Percentiles rank a stretch among this genome's conserved stretches.
These are phyloP conservation scores for Veloboletus limbatus DNA, from an alignment of 1,284 basidiomycete genomes.

Conservation along the genomic window DNA sequence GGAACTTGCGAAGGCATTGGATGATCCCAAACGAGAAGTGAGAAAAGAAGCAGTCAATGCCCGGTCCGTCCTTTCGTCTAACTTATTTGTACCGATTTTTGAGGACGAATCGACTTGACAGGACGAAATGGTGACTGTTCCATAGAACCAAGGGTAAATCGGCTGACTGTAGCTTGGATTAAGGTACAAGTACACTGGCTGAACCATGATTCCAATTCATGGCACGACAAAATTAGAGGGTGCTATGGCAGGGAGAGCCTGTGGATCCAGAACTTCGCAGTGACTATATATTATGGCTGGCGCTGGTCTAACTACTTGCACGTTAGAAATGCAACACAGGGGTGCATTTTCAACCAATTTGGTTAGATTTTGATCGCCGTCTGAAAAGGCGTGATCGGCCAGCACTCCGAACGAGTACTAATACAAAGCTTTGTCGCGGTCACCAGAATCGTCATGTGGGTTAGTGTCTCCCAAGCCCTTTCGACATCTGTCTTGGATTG, in stretches of 20 bases:
- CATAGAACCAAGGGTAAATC: neutral
- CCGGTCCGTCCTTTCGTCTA: constrained; percentile 40
- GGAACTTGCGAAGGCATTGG: constrained; percentile 71
- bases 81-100: neutral
- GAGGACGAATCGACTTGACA: constrained; percentile 23
- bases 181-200: constrained; percentile 63
- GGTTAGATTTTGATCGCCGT: constrained; percentile 23
- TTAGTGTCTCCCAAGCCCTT: constrained; percentile 19
- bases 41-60: constrained; percentile 86
- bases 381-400: constrained; percentile 16
- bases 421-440: neutral
- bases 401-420: no score
- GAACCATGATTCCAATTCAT: neutral
- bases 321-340: no score
- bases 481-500: neutral
- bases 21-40: constrained; percentile 82
- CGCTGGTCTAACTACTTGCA: no score
- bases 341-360: neutral
- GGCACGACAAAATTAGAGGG: neutral
- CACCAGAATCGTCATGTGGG: constrained; percentile 25
- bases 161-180: constrained; percentile 1
- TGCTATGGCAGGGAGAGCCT: neutral
- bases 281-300: neutral
- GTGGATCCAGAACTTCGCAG: neutral
- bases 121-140: constrained; percentile 51